Evolutionary conservation across 2,329 filamentous ascomycete genomes (phyloP), one percentile per base, ranked within the genome.

Genomic region (Paecilomyces formosus): DNA sequence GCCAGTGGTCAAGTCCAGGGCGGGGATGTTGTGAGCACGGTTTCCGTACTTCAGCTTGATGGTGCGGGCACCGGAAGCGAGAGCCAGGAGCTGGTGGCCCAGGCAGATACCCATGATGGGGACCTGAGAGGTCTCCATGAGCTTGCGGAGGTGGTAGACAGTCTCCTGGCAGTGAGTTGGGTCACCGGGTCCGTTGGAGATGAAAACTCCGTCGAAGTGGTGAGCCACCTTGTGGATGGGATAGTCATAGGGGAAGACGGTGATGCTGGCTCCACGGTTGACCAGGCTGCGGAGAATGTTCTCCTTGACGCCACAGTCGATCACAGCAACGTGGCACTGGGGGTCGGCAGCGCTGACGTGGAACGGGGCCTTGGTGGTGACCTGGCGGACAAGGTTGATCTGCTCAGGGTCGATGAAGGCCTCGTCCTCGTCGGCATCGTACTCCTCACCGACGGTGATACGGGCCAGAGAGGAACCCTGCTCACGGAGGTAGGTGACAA

Each of bases 11-110:
- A 97, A 82, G 74, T 97, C 93, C 59, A 97, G 81, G 61, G 92
- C 92, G 8, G 94, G 94, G 69, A 97, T 97, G 82, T 99, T 99
- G 83, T 97, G 94, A 18, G 92, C 94, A 67, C 94, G 89, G 84
- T 99, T 99, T 71, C 94, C 94, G 76, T 97, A 99, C 85, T 97
- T 97, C 78, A 99, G 86, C 85, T 97, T 97, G 79, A 95, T 88
- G 62, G 94, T 97, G 68, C 86, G 84, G 57, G 90, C 94, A 63
- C 94, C 94, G 60, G 89, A 84, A 54, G 94, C 92, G 66, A 97
- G 85, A 64, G 92, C 93, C 59, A 99, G 83, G 56, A 99, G 87
- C 82, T 99, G 94, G 78, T 99, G 94, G 64, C 94, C 94, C 65
- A 99, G 85, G 75, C 94, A 99, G 72, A 99, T 97, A 68, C 94